Evolutionary conservation across 768 basidiomycete species (phyloP).

Genomic region (Boletales sp.): DNA sequence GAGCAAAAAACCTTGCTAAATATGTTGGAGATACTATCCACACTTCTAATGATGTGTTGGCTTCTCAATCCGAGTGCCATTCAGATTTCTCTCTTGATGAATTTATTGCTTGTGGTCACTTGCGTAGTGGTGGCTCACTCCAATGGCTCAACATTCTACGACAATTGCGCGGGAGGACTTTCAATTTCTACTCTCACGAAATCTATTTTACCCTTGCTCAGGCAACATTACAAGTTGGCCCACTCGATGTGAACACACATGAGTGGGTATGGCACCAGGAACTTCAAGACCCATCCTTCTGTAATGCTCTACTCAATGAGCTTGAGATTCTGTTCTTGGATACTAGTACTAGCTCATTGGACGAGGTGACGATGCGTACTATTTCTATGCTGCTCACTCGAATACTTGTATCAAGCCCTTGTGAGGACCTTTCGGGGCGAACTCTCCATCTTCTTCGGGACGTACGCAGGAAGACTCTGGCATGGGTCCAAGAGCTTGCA

Average conservation of each 20-base stretch:
- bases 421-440: conserved; percentile 7
- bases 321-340: conserved; percentile 28
- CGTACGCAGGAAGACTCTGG: conserved; percentile 26
- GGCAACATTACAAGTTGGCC: conserved; percentile 39
- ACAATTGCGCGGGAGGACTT: conserved; percentile 32
- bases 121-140: conserved; percentile 39
- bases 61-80: conserved; percentile 37
- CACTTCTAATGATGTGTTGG: conserved; percentile 38
- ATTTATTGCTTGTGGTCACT: conserved; percentile 35
- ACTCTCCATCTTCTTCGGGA: conserved; percentile 23
- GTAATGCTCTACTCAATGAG: conserved; percentile 29
- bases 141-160: conserved; percentile 48
- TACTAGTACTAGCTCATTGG: conserved; percentile 38
- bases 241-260: conserved; percentile 8
- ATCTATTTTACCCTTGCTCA: conserved; percentile 40
- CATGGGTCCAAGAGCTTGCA: conserved; percentile 32
- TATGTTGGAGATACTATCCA: conserved; percentile 32
- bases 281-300: conserved; percentile 30
- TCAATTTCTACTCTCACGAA: conserved; percentile 36
- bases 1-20: conserved; percentile 2
- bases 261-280: conserved; percentile 37
- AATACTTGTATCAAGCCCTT: conserved; percentile 25
- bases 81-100: conserved; percentile 39
- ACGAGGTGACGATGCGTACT: conserved; percentile 25
- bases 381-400: conserved; percentile 30